phyloP scores from a whole-genome alignment of 768 basidiomycete species.

The Paxillus ammoniavirescens region DNA sequence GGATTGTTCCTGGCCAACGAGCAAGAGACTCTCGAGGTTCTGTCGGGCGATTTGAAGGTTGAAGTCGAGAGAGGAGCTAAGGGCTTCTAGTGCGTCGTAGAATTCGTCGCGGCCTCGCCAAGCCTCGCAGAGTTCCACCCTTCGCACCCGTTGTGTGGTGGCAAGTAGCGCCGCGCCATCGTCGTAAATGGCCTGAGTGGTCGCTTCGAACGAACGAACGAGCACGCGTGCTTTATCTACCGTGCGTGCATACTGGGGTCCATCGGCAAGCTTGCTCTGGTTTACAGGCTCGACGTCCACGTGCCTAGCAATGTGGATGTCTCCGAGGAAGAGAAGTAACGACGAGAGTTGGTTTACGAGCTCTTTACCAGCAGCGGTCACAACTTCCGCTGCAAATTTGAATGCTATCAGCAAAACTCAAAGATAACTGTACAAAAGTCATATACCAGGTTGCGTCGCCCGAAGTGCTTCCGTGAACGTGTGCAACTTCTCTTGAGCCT shows the following conservation, averaged over 20 bases:
- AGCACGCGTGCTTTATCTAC: conserved; percentile 46
- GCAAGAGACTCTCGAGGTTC: conserved; percentile 38
- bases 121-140: conserved; percentile 24
- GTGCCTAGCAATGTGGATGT: conserved; percentile 50
- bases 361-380: conserved; percentile 29
- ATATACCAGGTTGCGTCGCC: conserved; percentile 21
- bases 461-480: conserved; percentile 18
- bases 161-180: conserved; percentile 42
- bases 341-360: conserved; percentile 39
- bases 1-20: conserved; percentile 40
- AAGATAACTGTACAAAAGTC: not conserved
- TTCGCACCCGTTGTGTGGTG: conserved; percentile 34
- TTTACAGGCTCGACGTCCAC: conserved; percentile 49
- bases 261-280: conserved; percentile 31
- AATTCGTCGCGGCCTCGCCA: conserved; percentile 19
- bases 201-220: conserved; percentile 46
- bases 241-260: conserved; percentile 37
- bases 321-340: conserved; percentile 41
- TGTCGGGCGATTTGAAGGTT: conserved; percentile 36
- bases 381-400: conserved; percentile 16
- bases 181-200: conserved; percentile 52
- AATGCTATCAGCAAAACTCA: not conserved
- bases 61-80: conserved; percentile 30
- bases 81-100: conserved; percentile 30
- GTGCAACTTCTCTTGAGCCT: conserved; percentile 30